phyloP scores from a whole-genome alignment of 169 alveolate species.

The Cryptosporidium sp. region DNA sequence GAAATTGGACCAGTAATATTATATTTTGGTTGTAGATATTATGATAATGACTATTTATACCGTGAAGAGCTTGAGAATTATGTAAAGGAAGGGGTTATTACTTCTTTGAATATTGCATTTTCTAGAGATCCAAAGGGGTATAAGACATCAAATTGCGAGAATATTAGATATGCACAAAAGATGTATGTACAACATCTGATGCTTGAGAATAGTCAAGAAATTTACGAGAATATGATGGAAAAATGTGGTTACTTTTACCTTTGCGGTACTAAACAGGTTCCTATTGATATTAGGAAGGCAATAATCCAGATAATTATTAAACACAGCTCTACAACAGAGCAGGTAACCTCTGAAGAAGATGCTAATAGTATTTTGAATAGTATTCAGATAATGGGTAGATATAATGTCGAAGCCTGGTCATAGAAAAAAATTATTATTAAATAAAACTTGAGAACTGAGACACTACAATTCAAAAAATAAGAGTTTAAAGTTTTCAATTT shows the following conservation, averaged over 20 bases:
- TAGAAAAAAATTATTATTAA: not conserved
- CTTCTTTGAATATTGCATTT: slow-evolving; percentile 81
- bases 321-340: slow-evolving; percentile 2
- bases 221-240: slow-evolving; percentile 60
- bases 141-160: not conserved
- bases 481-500: not conserved
- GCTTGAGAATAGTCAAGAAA: slow-evolving; percentile 47
- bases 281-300: slow-evolving; percentile 76
- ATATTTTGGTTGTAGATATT: slow-evolving; percentile 82
- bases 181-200: slow-evolving; percentile 81
- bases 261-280: slow-evolving; percentile 77
- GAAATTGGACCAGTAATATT: slow-evolving; percentile 79
- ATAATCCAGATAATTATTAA: slow-evolving; percentile 47
- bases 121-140: slow-evolving; percentile 81
- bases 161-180: slow-evolving; percentile 76
- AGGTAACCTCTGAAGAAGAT: slow-evolving; percentile 42
- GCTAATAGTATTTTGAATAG: slow-evolving; percentile 59
- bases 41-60: slow-evolving; percentile 80
- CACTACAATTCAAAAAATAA: no score
- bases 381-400: slow-evolving; percentile 74
- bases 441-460: not conserved
- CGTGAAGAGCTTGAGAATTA: slow-evolving; percentile 80
- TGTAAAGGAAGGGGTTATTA: slow-evolving; percentile 77
- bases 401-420: slow-evolving; percentile 79
- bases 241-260: slow-evolving; percentile 77